Percentiles rank a stretch among this genome's conserved stretches.
Conservation (phyloP, 1,139 yeast species). For the Diutina rugosa region DNA sequence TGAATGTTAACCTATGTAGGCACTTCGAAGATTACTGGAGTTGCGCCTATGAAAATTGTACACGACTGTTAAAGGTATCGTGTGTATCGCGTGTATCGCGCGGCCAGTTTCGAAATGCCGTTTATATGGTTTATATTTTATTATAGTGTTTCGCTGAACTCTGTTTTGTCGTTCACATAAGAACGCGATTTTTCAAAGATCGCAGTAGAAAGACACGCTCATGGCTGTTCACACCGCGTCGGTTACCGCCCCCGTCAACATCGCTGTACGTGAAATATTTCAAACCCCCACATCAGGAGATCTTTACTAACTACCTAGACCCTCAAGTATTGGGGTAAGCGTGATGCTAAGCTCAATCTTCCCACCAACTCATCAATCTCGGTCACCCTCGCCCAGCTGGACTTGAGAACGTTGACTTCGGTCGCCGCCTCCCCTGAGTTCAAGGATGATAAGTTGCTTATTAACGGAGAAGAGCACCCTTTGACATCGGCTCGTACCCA, state of each 20-base stretch:
- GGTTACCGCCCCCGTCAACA: constrained; percentile 93
- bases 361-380: constrained; percentile 96
- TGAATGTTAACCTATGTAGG: background rate
- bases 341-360: constrained; percentile 73
- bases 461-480: constrained; percentile 66
- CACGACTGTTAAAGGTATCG: no score
- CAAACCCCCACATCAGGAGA: background rate
- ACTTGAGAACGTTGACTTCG: constrained; percentile 81
- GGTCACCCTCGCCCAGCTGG: constrained; percentile 83
- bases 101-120: no score
- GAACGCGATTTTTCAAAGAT: background rate
- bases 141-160: background rate
- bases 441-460: constrained; percentile 58
- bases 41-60: no score
- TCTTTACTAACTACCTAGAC: constrained; percentile 35
- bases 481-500: constrained; percentile 58
- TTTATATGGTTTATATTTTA: no score
- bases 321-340: constrained; percentile 95
- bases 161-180: background rate
- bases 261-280: constrained; percentile 49
- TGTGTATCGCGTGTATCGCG: no score
- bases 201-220: background rate
- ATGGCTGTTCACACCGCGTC: constrained; percentile 46
- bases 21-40: background rate
- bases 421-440: constrained; percentile 57